Evolutionary conservation across 1,139 yeast species (phyloP).

Genomic region (Pichia sp.): DNA sequence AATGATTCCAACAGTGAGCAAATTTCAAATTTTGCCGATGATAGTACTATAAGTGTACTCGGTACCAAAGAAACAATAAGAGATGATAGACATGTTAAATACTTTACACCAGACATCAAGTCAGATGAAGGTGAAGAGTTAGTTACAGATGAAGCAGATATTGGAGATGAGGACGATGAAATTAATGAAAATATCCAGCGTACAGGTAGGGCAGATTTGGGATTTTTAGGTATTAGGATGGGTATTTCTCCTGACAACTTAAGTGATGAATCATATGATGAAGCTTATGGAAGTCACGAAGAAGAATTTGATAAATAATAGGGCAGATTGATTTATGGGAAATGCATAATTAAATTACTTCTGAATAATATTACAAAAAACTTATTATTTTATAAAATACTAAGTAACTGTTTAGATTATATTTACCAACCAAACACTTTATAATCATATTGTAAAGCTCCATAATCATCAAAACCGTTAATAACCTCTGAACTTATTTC

Average conservation of each 20-base stretch:
- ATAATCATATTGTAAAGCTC: conserved; percentile 57
- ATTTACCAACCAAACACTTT: conserved; percentile 33
- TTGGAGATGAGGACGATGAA: conserved; percentile 12
- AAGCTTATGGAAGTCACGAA: conserved; percentile 5
- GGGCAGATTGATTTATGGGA: neutral
- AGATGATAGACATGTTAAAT: neutral
- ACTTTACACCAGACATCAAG: neutral
- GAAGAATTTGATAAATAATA: neutral
- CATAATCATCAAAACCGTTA: conserved; percentile 82
- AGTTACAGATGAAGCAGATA: conserved; percentile 1
- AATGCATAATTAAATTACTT: neutral
- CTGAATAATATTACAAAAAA: neutral
- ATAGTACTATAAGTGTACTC: neutral
- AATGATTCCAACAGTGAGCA: neutral
- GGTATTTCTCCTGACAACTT: conserved; percentile 3
- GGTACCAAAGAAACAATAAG: neutral
- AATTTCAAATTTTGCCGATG: neutral
- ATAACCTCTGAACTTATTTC: conserved; percentile 35
- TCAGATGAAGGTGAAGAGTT: neutral
- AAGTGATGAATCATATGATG: conserved; percentile 9
- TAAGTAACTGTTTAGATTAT: neutral
- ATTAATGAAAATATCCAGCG: conserved; percentile 5
- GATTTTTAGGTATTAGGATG: conserved; percentile 18
- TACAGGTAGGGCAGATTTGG: conserved; percentile 12
- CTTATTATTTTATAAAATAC: too few relatives aligned